Conservation (phyloP, 1,139 yeast genomes). For the Suhomyces ambrosiae region DNA sequence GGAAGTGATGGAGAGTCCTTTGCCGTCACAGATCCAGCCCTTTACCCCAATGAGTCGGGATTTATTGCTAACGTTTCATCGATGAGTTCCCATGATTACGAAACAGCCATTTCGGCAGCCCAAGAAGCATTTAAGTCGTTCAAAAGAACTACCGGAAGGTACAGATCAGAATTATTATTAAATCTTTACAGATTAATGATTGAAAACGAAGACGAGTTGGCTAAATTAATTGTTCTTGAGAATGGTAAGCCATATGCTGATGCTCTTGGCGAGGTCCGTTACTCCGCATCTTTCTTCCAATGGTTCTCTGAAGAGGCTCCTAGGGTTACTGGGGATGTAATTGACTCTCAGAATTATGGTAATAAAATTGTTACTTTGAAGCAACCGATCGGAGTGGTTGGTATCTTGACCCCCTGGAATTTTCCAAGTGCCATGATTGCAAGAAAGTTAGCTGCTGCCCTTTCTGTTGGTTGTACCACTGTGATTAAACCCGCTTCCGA, state of each 20-base stretch:
- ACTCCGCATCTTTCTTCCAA: constrained; percentile 38
- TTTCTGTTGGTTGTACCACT: constrained; percentile 91
- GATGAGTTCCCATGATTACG: constrained; percentile 37
- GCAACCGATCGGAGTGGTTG: constrained; percentile 75
- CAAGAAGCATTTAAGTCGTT: constrained; percentile 37
- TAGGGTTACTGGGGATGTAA: constrained; percentile 29
- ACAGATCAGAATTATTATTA: constrained; percentile 40
- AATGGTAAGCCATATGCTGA: constrained; percentile 38
- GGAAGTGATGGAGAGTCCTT: constrained; percentile 33
- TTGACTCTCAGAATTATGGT: constrained; percentile 22
- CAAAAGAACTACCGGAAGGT: constrained; percentile 41
- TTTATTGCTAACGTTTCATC: constrained; percentile 42
- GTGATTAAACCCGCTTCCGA: constrained; percentile 89
- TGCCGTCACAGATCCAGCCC: constrained; percentile 50
- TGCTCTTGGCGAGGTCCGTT: constrained; percentile 35
- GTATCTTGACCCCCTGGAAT: constrained; percentile 94
- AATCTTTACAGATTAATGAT: constrained; percentile 30
- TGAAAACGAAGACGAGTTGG: constrained; percentile 33
- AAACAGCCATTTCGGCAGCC: constrained; percentile 43
- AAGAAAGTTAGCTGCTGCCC: constrained; percentile 86
- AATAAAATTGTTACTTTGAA: constrained; percentile 24
- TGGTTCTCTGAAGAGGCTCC: constrained; percentile 46
- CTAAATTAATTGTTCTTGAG: constrained; percentile 32
- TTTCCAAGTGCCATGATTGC: constrained; percentile 95
- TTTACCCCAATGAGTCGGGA: constrained; percentile 28